A percentile compares a stretch with the other conserved stretches of the same genome.
Conservation (phyloP, 2,329 filamentous ascomycete genomes). For the Beauveria australis region DNA sequence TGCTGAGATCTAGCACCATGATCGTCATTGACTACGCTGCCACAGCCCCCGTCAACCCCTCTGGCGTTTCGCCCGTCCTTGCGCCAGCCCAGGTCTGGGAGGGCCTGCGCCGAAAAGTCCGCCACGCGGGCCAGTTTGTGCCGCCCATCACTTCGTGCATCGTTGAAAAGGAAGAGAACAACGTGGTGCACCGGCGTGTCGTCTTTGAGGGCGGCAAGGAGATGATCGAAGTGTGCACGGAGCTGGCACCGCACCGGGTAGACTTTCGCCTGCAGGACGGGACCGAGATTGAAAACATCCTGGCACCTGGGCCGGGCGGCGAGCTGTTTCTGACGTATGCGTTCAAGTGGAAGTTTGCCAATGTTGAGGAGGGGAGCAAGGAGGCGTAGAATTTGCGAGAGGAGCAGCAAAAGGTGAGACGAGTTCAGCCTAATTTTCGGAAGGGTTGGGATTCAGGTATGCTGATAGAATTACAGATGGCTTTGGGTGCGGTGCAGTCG, state of each 20-base stretch:
- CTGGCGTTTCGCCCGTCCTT: slow-evolving; percentile 16
- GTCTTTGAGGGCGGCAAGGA: slow-evolving; percentile 14
- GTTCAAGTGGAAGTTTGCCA: slow-evolving; percentile 23
- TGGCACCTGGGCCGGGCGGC: slow-evolving; percentile 17
- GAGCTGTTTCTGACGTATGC: slow-evolving; percentile 26
- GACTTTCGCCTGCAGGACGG: slow-evolving; percentile 24
- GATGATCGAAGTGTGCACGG: slow-evolving; percentile 23
- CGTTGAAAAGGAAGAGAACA: slow-evolving; percentile 9
- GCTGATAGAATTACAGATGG: slow-evolving; percentile 15
- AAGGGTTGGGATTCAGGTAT: background rate
- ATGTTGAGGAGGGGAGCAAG: slow-evolving; percentile 16
- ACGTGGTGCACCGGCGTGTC: slow-evolving; percentile 17
- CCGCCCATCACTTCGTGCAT: slow-evolving; percentile 15
- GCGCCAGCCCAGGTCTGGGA: slow-evolving; percentile 20
- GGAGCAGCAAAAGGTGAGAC: slow-evolving; percentile 18
- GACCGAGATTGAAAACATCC: slow-evolving; percentile 23
- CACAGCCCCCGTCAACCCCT: slow-evolving; percentile 23
- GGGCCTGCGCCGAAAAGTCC: slow-evolving; percentile 22
- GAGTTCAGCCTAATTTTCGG: background rate
- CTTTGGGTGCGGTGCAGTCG: slow-evolving; percentile 19
- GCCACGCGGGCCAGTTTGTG: slow-evolving; percentile 21
- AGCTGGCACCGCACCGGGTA: slow-evolving; percentile 21
- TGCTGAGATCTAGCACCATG: background rate
- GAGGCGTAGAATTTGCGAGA: slow-evolving; percentile 16
- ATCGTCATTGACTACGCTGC: slow-evolving; percentile 16